A percentile compares a stretch with the other conserved stretches of the same genome.
Conservation (phyloP, 441 rosid species). For the Adansonia madagascariensis region DNA sequence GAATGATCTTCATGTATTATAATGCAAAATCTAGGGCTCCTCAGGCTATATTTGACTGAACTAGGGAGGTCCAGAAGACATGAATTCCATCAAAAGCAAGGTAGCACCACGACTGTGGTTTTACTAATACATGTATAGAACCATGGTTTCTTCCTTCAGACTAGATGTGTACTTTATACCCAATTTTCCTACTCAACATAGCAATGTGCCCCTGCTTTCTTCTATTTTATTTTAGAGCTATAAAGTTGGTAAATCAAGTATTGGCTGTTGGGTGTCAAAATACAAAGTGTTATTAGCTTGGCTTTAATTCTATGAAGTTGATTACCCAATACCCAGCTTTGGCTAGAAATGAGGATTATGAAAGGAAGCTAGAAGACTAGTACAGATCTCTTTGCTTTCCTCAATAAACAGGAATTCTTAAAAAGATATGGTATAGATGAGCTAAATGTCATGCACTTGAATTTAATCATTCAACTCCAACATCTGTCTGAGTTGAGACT, state of each 20-base stretch:
- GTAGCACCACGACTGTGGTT: neutral
- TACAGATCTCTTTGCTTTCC: neutral
- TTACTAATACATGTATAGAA: neutral
- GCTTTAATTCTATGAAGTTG: neutral
- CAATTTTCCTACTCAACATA: neutral
- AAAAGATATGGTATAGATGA: neutral
- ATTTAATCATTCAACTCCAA: no score
- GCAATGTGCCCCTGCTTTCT: neutral
- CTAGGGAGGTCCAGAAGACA: neutral
- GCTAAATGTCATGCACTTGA: no score
- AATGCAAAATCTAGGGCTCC: neutral
- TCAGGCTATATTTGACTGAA: slow-evolving; percentile 1
- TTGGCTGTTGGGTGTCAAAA: neutral
- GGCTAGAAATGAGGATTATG: neutral
- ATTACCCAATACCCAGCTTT: neutral
- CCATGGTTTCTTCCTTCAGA: neutral
- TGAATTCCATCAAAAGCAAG: neutral
- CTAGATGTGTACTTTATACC: neutral
- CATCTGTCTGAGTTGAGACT: neutral
- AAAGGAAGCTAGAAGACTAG: neutral
- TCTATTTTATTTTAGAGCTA: slow-evolving; percentile 1
- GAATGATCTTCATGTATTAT: neutral
- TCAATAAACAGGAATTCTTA: neutral
- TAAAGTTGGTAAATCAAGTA: slow-evolving; percentile 10
- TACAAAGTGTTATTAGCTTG: no score